phyloP scores from a whole-genome alignment of 306 rosid genomes.

The Citrullus mucosospermus region DNA sequence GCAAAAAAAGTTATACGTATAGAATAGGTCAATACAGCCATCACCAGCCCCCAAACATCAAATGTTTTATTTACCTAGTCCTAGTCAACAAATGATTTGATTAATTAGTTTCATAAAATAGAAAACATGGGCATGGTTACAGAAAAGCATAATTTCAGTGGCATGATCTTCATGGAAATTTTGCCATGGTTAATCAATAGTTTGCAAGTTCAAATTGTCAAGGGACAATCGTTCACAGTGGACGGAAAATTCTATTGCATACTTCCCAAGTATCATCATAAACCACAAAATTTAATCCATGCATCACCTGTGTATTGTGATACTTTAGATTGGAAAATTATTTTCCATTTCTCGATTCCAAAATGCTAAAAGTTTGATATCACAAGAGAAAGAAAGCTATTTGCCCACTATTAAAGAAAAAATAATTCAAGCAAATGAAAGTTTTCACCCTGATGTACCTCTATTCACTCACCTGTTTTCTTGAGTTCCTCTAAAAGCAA shows the following conservation, averaged over 20 bases:
- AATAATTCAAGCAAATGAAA: too few relatives aligned
- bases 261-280: not conserved
- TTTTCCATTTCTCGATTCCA: not conserved
- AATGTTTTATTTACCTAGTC: not conserved
- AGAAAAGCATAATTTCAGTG: not conserved
- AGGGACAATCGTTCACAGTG: not conserved
- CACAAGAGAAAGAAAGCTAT: not conserved
- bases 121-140: not conserved
- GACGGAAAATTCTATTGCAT: not conserved
- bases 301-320: not conserved
- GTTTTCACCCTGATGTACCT: not conserved
- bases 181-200: not conserved
- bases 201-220: not conserved
- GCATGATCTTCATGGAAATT: not conserved
- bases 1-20: conserved; percentile 4
- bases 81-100: not conserved
- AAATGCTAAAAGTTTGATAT: not conserved
- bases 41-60: not conserved
- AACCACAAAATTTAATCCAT: not conserved
- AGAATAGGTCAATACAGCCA: not conserved
- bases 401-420: not conserved
- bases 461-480: conserved; percentile 53
- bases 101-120: not conserved
- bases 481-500: conserved; percentile 96
- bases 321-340: not conserved